These are phyloP conservation scores for Zygosaccharomyces pseudorouxii DNA, from an alignment of 805 yeast genomes.

Conservation along the genomic window DNA sequence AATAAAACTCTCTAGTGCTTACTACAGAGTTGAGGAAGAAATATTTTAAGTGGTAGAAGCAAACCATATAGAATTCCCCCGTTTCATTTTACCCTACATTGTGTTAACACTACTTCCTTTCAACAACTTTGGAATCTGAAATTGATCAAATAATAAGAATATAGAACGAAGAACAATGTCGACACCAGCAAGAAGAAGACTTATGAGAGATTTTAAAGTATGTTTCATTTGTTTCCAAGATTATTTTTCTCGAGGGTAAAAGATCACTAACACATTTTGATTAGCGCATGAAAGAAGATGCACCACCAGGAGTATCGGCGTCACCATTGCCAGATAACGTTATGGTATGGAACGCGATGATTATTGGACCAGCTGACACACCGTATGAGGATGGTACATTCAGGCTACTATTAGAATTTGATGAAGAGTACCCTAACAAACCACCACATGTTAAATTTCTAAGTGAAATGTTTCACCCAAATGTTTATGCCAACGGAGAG, in stretches of 20 bases:
- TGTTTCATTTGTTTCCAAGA: conserved; percentile 21
- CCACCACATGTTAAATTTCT: conserved; percentile 91
- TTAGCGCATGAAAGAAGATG: conserved; percentile 92
- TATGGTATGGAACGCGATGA: conserved; percentile 96
- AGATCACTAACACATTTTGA: conserved; percentile 17
- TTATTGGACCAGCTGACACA: conserved; percentile 95
- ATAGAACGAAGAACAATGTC: conserved; percentile 53
- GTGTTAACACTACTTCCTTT: not conserved
- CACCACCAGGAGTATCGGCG: conserved; percentile 97
- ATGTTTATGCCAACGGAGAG: conserved; percentile 93
- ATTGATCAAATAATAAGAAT: not conserved
- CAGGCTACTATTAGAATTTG: conserved; percentile 77
- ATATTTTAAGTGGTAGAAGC: not conserved
- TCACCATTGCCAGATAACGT: conserved; percentile 96
- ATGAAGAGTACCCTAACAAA: conserved; percentile 95
- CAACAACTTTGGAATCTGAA: not conserved
- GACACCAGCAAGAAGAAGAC: conserved; percentile 96
- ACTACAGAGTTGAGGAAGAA: not conserved
- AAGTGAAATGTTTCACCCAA: conserved; percentile 96
- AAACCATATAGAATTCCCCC: not conserved
- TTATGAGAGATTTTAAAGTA: conserved; percentile 96
- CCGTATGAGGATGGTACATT: conserved; percentile 99
- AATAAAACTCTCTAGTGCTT: not conserved
- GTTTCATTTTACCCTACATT: not conserved
- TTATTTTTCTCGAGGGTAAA: not conserved